These are phyloP conservation scores for Talaromyces sp. DNA, from an alignment of 2,329 filamentous ascomycete species.

Conservation along the genomic window DNA sequence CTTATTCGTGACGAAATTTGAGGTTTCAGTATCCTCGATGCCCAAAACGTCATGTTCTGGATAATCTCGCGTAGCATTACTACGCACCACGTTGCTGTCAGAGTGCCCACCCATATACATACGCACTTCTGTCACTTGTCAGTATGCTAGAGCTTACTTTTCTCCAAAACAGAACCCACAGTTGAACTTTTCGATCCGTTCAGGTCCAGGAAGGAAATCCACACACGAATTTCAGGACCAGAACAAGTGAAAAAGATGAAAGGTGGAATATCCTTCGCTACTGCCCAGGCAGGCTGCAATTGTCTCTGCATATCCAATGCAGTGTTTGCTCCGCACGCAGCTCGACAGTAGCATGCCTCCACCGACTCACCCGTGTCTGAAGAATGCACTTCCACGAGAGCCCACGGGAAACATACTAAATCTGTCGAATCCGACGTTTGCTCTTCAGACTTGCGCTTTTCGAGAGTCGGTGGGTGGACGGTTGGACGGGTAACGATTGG, in stretches of 20 bases:
- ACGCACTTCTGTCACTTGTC: background rate
- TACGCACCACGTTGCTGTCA: slow-evolving; percentile 10
- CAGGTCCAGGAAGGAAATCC: slow-evolving; percentile 3
- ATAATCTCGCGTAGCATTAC: slow-evolving; percentile 4
- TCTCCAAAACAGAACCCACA: background rate
- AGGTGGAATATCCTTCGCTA: background rate
- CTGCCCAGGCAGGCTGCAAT: background rate
- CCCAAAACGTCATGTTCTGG: slow-evolving; percentile 14
- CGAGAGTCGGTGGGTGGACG: background rate
- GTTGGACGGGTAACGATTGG: background rate
- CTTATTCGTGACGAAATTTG: slow-evolving; percentile 1
- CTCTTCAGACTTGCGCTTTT: background rate
- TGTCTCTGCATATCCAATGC: slow-evolving; percentile 2
- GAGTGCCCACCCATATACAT: slow-evolving; percentile 8
- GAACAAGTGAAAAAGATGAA: slow-evolving; percentile 8
- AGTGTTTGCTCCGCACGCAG: background rate
- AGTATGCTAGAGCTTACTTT: background rate
- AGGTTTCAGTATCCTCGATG: slow-evolving; percentile 11
- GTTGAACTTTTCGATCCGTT: background rate
- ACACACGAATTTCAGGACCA: slow-evolving; percentile 7
- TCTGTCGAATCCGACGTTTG: background rate
- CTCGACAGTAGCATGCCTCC: slow-evolving; percentile 9
- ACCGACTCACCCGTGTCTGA: background rate
- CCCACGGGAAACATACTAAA: slow-evolving; percentile 13
- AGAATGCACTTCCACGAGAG: slow-evolving; percentile 9